Conservation (phyloP, 495 filamentous ascomycete genomes). For the Penicillium atrosanguineum region DNA sequence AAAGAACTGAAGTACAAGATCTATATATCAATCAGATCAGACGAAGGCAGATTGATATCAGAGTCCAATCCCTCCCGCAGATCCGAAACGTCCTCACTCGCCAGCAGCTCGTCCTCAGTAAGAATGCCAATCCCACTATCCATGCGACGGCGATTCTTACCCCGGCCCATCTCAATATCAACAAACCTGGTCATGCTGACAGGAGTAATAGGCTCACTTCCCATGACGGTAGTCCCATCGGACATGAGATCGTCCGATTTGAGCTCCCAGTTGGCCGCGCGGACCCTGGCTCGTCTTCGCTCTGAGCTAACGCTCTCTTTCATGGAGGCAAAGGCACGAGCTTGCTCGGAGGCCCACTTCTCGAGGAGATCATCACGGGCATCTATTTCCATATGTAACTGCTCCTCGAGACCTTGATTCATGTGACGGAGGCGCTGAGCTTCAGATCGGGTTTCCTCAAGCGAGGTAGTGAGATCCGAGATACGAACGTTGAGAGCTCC, state of each 20-base stretch:
- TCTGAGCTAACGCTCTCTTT: conserved; percentile 38
- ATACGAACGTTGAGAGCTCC: conserved; percentile 40
- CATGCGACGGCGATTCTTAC: conserved; percentile 46
- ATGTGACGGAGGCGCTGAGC: conserved; percentile 28
- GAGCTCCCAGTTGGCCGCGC: conserved; percentile 41
- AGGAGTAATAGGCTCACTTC: conserved; percentile 45
- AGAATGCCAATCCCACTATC: conserved; percentile 64
- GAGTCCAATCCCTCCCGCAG: conserved; percentile 25
- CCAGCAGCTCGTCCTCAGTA: conserved; percentile 52
- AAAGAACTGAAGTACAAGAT: conserved; percentile 2
- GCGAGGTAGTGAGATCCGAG: conserved; percentile 37
- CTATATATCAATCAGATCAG: conserved; percentile 12
- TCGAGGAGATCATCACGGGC: conserved; percentile 38
- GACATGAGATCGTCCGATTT: conserved; percentile 51
- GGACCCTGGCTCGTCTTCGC: conserved; percentile 39
- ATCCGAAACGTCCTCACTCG: conserved; percentile 32
- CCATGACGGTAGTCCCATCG: conserved; percentile 42
- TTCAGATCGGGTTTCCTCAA: conserved; percentile 33
- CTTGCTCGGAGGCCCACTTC: conserved; percentile 40
- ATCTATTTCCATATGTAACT: conserved; percentile 33
- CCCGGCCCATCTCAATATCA: conserved; percentile 47
- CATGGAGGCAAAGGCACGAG: conserved; percentile 36
- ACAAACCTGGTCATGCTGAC: conserved; percentile 43
- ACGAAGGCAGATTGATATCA: conserved; percentile 21
- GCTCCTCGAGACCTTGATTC: conserved; percentile 36